Conservation (phyloP, 331 rosid genomes). For the Telfairia occidentalis region DNA sequence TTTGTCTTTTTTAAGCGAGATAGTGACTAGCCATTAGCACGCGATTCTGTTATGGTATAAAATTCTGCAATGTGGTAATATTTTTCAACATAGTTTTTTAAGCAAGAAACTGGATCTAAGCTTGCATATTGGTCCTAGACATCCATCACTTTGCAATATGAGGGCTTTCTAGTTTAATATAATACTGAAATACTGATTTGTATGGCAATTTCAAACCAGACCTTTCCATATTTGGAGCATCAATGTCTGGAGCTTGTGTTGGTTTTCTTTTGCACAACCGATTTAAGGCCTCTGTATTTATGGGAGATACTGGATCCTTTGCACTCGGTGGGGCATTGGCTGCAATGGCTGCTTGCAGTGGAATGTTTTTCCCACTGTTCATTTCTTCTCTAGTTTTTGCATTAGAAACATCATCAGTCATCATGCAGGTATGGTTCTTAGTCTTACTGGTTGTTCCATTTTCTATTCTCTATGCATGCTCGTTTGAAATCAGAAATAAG, state of each 20-base stretch:
- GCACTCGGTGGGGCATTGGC: slow-evolving; percentile 91
- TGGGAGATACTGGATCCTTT: slow-evolving; percentile 88
- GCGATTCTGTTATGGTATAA: background rate
- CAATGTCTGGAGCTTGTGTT: slow-evolving; percentile 98
- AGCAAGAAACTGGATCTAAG: background rate
- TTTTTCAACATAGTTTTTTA: background rate
- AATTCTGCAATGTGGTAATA: background rate
- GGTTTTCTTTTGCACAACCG: slow-evolving; percentile 94
- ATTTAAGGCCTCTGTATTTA: slow-evolving; percentile 70
- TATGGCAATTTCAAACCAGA: slow-evolving; percentile 34
- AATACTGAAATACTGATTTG: slow-evolving; percentile 4
- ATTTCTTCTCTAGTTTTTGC: slow-evolving; percentile 65
- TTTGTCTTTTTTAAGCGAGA: background rate
- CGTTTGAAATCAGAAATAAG: background rate
- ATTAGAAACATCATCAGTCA: slow-evolving; percentile 52
- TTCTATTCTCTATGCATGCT: background rate
- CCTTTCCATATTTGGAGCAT: slow-evolving; percentile 86
- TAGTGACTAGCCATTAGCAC: background rate
- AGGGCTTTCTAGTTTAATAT: background rate
- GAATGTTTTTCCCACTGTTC: slow-evolving; percentile 86
- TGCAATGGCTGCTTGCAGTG: slow-evolving; percentile 92
- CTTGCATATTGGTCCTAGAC: background rate
- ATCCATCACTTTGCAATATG: background rate
- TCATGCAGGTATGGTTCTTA: slow-evolving; percentile 50
- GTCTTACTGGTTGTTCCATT: background rate